Percentiles rank a stretch among this genome's conserved stretches.
Evolutionary conservation across 108 stramenopile genomes (phyloP).

Genomic region (Nitzschia putrida): DNA sequence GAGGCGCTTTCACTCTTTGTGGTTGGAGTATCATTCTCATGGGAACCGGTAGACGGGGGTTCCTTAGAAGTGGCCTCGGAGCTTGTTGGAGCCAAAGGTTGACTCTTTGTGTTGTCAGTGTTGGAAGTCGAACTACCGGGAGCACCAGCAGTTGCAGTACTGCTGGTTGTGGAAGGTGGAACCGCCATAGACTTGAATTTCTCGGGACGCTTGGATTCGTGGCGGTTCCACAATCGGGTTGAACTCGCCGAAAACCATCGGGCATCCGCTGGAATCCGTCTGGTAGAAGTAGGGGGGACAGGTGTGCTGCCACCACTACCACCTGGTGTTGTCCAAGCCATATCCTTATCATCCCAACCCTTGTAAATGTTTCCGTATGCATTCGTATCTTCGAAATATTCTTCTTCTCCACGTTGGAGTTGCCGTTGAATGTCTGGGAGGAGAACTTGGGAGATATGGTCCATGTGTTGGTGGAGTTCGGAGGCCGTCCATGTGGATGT

Average conservation of each 20-base stretch:
- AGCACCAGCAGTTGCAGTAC: too few species aligned
- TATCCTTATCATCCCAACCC: slow-evolving; percentile 54
- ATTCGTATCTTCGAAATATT: slow-evolving; percentile 71
- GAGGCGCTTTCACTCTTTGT: not conserved
- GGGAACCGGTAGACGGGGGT: not conserved
- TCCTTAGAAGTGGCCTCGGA: too few species aligned
- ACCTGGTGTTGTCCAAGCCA: slow-evolving; percentile 49
- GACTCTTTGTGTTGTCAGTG: too few species aligned
- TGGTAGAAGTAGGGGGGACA: slow-evolving; percentile 7
- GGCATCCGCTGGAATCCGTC: slow-evolving; percentile 56
- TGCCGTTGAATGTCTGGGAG: slow-evolving; percentile 70
- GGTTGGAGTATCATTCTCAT: not conserved
- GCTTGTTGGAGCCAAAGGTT: too few species aligned
- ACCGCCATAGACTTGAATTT: too few species aligned
- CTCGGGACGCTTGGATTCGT: too few species aligned
- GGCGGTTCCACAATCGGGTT: too few species aligned
- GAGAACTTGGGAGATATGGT: slow-evolving; percentile 35
- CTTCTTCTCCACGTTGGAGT: slow-evolving; percentile 72
- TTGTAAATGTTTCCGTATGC: slow-evolving; percentile 60
- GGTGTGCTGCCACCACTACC: not conserved
- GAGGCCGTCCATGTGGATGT: slow-evolving; percentile 34
- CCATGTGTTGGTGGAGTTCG: slow-evolving; percentile 45
- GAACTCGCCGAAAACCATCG: slow-evolving; percentile 63
- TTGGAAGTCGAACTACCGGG: too few species aligned
- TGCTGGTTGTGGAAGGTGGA: too few species aligned